Percentiles rank a stretch among this genome's conserved stretches.
Conservation (phyloP, 371 early-diverging fungal species). For the Apophysomyces trapeziformis region DNA sequence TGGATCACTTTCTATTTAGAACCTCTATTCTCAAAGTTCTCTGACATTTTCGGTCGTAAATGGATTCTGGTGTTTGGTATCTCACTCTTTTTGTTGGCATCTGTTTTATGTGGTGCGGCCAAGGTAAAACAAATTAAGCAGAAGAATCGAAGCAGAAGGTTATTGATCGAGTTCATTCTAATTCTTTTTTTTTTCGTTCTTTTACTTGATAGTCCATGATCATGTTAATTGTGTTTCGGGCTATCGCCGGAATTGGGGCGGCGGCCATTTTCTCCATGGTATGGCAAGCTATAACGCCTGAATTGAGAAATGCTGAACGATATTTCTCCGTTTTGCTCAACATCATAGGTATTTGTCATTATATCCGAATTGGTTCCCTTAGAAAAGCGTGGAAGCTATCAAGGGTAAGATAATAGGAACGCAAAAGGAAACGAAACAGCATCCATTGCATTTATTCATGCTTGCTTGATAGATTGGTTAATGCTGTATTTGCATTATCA, state of each 20-base stretch:
- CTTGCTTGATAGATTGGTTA: conserved; percentile 32
- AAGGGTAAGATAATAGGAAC: conserved; percentile 38
- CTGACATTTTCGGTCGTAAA: conserved; percentile 80
- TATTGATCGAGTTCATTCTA: not conserved
- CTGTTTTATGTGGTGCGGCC: conserved; percentile 62
- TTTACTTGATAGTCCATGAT: conserved; percentile 45
- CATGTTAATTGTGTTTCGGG: conserved; percentile 68
- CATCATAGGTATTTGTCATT: conserved; percentile 57
- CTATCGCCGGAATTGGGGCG: conserved; percentile 66
- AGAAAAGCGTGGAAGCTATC: conserved; percentile 61
- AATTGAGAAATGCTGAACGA: not conserved
- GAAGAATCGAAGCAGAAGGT: not conserved
- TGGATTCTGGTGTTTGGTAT: conserved; percentile 59
- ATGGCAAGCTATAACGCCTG: not conserved
- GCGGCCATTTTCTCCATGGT: conserved; percentile 40
- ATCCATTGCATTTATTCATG: not conserved
- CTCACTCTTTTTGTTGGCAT: conserved; percentile 64
- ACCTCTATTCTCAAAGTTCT: conserved; percentile 63
- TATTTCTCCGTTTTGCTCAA: not conserved
- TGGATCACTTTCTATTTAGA: conserved; percentile 26
- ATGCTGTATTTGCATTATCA: conserved; percentile 52
- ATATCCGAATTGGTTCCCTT: conserved; percentile 64
- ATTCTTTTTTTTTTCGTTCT: too few relatives aligned
- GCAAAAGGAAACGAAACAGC: not conserved
- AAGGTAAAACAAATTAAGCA: conserved; percentile 22